These are phyloP conservation scores for Kodamaea arcana DNA, from an alignment of 1,139 yeast species.

Conservation along the genomic window DNA sequence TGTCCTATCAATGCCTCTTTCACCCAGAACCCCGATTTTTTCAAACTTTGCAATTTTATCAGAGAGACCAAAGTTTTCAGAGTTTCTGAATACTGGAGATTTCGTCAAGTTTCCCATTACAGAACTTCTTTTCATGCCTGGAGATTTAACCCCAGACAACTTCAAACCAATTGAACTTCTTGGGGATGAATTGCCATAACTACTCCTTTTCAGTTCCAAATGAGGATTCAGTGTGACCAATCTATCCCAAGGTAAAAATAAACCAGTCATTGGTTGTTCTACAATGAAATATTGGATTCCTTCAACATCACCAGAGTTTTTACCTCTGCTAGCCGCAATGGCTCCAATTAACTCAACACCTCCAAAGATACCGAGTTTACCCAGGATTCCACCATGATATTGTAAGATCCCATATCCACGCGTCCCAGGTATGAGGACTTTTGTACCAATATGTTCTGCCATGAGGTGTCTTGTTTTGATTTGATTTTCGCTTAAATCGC, in stretches of 20 bases:
- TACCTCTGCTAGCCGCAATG: constrained; percentile 44
- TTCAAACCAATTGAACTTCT: constrained; percentile 10
- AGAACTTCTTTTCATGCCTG: constrained; percentile 1
- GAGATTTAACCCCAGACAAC: constrained; percentile 10
- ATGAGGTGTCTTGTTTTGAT: constrained; percentile 5
- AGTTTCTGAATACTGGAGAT: background rate
- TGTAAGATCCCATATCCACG: constrained; percentile 57
- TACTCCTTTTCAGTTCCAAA: constrained; percentile 2
- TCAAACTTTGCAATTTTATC: background rate
- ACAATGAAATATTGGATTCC: constrained; percentile 49
- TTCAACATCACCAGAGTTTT: constrained; percentile 43
- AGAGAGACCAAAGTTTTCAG: background rate
- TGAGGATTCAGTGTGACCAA: constrained; percentile 41
- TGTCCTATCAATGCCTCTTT: no score
- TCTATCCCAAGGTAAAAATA: constrained; percentile 69
- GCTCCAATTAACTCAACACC: constrained; percentile 80
- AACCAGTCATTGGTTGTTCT: constrained; percentile 59
- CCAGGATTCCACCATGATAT: constrained; percentile 71
- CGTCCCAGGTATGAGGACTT: constrained; percentile 43
- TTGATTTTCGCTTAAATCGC: background rate
- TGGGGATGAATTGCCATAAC: background rate
- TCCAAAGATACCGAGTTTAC: constrained; percentile 75
- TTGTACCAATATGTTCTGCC: constrained; percentile 26
- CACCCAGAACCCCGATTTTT: background rate
- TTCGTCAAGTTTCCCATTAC: constrained; percentile 3